Percentiles rank a stretch among this genome's conserved stretches.
Evolutionary conservation across 1,284 basidiomycete genomes (phyloP).

Genomic region (Sporisorium sorghi): DNA sequence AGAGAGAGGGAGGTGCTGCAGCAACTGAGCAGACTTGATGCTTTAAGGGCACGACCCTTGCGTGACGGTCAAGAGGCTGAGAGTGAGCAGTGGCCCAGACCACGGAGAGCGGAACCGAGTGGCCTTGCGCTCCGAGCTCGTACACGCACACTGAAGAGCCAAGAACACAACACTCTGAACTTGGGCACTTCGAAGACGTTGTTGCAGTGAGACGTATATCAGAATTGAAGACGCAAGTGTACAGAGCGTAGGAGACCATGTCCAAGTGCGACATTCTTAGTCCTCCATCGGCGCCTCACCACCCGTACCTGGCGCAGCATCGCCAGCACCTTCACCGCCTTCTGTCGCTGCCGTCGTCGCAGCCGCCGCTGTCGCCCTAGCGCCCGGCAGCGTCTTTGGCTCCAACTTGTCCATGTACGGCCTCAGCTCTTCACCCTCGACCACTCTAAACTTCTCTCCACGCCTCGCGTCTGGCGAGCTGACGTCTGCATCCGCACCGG

Average conservation of each 20-base stretch:
- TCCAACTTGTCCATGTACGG: constrained; percentile 59
- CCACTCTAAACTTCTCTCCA: constrained; percentile 64
- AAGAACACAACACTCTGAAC: background rate
- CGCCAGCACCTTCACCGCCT: constrained; percentile 5
- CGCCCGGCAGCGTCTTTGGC: constrained; percentile 40
- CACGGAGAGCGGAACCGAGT: background rate
- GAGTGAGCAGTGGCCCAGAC: too few species aligned
- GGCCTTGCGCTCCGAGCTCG: too few species aligned
- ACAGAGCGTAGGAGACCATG: background rate
- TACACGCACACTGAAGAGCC: too few species aligned
- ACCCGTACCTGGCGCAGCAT: constrained; percentile 4
- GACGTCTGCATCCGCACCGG: constrained; percentile 64
- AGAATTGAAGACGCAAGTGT: background rate
- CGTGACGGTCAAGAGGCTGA: background rate
- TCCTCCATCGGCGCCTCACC: constrained; percentile 56
- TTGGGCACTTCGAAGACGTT: background rate
- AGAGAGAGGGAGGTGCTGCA: too few species aligned
- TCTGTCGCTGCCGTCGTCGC: background rate
- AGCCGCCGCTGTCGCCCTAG: constrained; percentile 16
- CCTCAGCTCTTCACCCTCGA: constrained; percentile 64
- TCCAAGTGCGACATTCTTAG: constrained; percentile 7
- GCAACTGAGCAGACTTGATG: too few species aligned
- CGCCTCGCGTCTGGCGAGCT: constrained; percentile 48
- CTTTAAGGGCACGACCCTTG: too few species aligned
- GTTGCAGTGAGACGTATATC: background rate